A percentile compares a stretch with the other conserved stretches of the same genome.
Evolutionary conservation across 768 basidiomycete genomes (phyloP).

Genomic region (Rhodosporidiobolus sp.): DNA sequence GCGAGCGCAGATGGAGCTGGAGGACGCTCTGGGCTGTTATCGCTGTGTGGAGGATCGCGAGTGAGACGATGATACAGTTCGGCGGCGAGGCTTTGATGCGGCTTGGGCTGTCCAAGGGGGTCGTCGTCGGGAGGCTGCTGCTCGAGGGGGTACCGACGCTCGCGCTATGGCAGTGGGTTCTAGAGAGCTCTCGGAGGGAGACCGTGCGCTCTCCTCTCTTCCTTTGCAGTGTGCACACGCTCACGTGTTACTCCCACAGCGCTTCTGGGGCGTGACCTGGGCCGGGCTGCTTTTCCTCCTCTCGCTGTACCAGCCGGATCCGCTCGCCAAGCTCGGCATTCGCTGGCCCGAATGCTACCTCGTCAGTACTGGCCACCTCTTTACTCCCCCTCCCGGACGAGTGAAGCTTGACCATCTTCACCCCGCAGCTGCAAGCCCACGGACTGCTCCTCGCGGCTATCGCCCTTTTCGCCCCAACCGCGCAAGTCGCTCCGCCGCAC

Average conservation of each 20-base stretch:
- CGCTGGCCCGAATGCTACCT: constrained; percentile 9
- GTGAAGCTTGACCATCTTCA: no score
- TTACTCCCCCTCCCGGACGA: no score
- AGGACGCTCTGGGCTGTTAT: not conserved
- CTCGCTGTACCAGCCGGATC: no score
- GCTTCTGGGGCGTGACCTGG: no score
- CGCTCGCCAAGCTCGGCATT: no score
- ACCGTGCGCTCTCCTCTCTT: not conserved
- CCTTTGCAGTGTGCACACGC: no score
- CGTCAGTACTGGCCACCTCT: constrained; percentile 1
- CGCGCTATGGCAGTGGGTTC: not conserved
- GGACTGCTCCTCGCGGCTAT: constrained; percentile 21
- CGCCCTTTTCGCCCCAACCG: constrained; percentile 8
- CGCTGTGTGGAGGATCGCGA: not conserved
- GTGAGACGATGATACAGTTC: not conserved
- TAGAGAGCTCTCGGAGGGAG: not conserved
- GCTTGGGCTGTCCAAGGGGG: not conserved
- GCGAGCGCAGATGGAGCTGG: not conserved
- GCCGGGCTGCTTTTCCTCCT: no score
- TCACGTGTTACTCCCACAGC: no score
- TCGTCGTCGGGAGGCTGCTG: not conserved
- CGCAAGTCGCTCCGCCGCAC: not conserved
- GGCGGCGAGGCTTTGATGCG: not conserved
- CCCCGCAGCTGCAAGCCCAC: constrained; percentile 24
- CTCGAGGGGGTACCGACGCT: constrained; percentile 12